phyloP scores from a whole-genome alignment of 345 rosid genomes.

The Citrus maxima region DNA sequence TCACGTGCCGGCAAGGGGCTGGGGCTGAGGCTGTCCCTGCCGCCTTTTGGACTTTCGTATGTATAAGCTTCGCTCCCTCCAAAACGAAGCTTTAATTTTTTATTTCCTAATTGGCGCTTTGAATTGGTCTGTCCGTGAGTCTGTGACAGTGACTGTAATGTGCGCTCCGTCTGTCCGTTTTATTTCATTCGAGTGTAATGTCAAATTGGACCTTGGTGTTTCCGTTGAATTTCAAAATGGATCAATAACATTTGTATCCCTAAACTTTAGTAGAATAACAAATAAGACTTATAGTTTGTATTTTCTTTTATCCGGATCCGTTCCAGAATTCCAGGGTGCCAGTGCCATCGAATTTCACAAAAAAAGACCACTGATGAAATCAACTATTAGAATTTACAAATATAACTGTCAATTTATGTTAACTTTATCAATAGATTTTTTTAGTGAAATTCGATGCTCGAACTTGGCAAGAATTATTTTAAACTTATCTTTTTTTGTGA shows the following conservation, averaged over 20 bases:
- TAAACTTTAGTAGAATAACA: background rate
- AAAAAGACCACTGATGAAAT: too few species aligned
- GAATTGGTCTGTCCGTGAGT: slow-evolving; percentile 3
- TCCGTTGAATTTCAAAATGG: background rate
- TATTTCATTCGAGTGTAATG: background rate
- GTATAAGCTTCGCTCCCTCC: slow-evolving; percentile 26
- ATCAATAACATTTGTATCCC: background rate
- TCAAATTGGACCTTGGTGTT: slow-evolving; percentile 4
- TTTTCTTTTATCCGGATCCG: too few species aligned
- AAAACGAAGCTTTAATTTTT: slow-evolving; percentile 15
- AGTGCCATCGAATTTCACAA: too few species aligned
- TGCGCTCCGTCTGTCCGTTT: background rate
- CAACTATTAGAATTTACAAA: too few species aligned
- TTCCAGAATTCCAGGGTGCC: too few species aligned
- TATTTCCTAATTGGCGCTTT: background rate
- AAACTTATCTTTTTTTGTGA: too few species aligned
- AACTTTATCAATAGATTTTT: too few species aligned
- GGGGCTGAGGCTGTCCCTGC: slow-evolving; percentile 10
- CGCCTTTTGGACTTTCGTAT: slow-evolving; percentile 19
- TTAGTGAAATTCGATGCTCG: too few species aligned
- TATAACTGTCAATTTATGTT: background rate
- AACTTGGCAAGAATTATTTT: too few species aligned
- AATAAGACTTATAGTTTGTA: too few species aligned
- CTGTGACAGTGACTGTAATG: background rate
- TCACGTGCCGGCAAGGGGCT: slow-evolving; percentile 22